Conservation (phyloP, 345 rosid species). For the Dovyalis caffra region DNA sequence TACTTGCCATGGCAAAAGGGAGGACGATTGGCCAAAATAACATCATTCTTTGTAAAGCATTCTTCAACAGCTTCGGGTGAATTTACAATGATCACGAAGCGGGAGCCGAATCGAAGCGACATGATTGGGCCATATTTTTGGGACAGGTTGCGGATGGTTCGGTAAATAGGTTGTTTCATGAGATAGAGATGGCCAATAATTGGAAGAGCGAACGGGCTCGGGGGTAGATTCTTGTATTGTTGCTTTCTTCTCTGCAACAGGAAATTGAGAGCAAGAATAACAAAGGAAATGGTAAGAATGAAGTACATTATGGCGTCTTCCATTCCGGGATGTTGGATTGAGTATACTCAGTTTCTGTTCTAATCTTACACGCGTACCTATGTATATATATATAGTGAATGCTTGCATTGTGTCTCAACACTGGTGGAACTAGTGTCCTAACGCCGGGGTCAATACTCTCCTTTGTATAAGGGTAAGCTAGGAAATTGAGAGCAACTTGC, state of each 20-base stretch:
- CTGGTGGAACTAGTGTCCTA: too few relatives aligned
- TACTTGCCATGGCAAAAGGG: slow-evolving; percentile 26
- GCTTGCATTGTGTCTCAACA: too few relatives aligned
- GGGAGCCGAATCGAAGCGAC: slow-evolving; percentile 41
- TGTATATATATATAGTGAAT: neutral
- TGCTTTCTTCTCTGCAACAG: neutral
- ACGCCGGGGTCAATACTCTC: neutral
- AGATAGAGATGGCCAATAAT: slow-evolving; percentile 60
- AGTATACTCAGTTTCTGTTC: neutral
- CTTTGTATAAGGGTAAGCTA: neutral
- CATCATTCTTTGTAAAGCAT: slow-evolving; percentile 53
- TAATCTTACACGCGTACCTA: neutral
- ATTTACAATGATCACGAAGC: slow-evolving; percentile 30
- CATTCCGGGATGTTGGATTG: slow-evolving; percentile 4
- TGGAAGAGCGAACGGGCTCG: slow-evolving; percentile 46
- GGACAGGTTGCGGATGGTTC: slow-evolving; percentile 6
- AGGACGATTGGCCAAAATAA: slow-evolving; percentile 47
- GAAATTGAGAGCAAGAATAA: slow-evolving; percentile 17
- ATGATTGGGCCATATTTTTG: slow-evolving; percentile 41
- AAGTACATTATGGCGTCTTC: slow-evolving; percentile 2
- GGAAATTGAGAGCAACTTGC: neutral
- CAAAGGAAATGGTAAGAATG: slow-evolving; percentile 8
- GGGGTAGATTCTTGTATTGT: slow-evolving; percentile 36
- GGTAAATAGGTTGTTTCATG: slow-evolving; percentile 42
- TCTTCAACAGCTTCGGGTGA: slow-evolving; percentile 41